Evolutionary conservation across 257 asterid species (phyloP).

Genomic region (Cordia subcordata): DNA sequence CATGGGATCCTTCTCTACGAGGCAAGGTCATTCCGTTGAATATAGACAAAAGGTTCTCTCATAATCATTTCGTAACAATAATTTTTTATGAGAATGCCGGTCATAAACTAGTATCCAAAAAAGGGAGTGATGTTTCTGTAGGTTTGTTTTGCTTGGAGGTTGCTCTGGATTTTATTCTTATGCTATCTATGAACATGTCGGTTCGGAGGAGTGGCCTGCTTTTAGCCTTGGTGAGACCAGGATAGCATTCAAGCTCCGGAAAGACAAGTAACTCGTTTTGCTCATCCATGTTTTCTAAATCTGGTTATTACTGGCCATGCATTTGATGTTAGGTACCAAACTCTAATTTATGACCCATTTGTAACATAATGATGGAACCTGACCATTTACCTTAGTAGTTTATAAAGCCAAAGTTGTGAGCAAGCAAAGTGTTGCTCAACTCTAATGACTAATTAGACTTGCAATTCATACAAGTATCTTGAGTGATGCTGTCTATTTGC

Average conservation of each 20-base stretch:
- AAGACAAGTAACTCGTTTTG: conserved; percentile 50
- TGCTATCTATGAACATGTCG: conserved; percentile 69
- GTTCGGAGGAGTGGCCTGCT: conserved; percentile 71
- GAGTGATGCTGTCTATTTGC: not conserved
- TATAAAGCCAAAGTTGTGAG: no score
- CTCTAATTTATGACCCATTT: no score
- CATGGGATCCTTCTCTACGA: conserved; percentile 59
- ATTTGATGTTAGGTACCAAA: not conserved
- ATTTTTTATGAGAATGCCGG: not conserved
- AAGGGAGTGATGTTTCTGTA: conserved; percentile 11
- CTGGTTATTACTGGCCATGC: not conserved
- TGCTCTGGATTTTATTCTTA: conserved; percentile 72
- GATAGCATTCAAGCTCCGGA: conserved; percentile 65
- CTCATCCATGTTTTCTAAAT: not conserved
- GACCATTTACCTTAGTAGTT: no score
- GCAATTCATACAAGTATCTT: no score
- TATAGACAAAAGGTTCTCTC: conserved; percentile 63
- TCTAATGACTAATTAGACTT: not conserved
- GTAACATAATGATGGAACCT: no score
- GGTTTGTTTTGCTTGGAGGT: conserved; percentile 66
- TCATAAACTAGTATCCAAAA: not conserved
- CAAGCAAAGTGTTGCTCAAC: not conserved
- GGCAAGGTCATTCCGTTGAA: conserved; percentile 65
- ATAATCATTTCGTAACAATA: not conserved
- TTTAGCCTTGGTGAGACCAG: conserved; percentile 75